These are phyloP conservation scores for Rhodotorula sp. DNA, from an alignment of 1,284 basidiomycete genomes.

Conservation along the genomic window DNA sequence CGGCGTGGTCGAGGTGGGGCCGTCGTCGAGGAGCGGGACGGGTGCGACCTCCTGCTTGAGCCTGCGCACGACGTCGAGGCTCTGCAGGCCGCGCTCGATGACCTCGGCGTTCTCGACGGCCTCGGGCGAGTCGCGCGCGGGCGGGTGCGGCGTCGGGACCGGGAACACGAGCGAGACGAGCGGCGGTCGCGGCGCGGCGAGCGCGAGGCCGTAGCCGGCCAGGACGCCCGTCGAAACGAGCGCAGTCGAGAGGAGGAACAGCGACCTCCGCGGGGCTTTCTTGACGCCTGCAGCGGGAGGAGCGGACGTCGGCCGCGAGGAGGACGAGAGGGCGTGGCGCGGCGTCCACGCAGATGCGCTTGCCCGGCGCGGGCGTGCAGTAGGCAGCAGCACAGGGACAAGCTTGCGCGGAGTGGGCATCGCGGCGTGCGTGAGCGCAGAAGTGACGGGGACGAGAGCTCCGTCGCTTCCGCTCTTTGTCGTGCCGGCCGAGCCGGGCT, in stretches of 20 bases:
- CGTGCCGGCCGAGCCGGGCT: no score
- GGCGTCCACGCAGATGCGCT: neutral
- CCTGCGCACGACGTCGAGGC: constrained; percentile 62
- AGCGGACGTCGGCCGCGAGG: neutral
- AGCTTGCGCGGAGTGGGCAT: neutral
- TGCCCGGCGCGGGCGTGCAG: neutral
- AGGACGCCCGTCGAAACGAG: constrained; percentile 27
- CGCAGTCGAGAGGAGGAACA: constrained; percentile 21
- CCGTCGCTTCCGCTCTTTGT: no score
- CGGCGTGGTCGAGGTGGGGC: neutral
- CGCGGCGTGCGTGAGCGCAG: no score
- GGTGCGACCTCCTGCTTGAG: constrained; percentile 51
- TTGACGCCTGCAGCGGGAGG: neutral
- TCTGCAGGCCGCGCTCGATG: constrained; percentile 70
- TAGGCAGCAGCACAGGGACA: neutral
- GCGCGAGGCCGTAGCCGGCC: constrained; percentile 22
- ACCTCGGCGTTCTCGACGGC: constrained; percentile 62
- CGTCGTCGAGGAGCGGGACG: neutral
- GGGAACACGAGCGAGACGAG: constrained; percentile 62
- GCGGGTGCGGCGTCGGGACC: constrained; percentile 67
- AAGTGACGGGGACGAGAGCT: no score
- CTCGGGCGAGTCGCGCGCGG: constrained; percentile 63
- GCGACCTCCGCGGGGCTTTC: neutral
- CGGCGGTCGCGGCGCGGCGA: constrained; percentile 25
- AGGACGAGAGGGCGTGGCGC: neutral